A percentile compares a stretch with the other conserved stretches of the same genome.
Conservation (phyloP, 192 early-diverging fungal species). For the Haplosporangium gracile region DNA sequence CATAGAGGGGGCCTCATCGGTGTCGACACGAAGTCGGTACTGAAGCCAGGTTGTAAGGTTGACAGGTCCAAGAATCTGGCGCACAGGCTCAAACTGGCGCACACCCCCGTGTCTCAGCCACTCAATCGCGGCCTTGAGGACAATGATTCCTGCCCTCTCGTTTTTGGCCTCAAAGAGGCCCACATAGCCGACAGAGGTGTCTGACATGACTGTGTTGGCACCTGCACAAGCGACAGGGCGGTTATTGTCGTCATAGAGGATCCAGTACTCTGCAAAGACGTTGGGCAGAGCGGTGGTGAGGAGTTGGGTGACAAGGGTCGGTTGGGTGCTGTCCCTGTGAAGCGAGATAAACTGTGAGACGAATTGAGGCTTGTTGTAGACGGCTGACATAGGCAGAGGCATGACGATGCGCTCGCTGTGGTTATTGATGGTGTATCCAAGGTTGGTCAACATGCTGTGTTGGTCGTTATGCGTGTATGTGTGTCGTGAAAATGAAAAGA, state of each 20-base stretch:
- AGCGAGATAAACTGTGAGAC: constrained; percentile 43
- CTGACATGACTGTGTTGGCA: constrained; percentile 48
- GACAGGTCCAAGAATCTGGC: constrained; percentile 53
- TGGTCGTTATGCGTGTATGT: neutral
- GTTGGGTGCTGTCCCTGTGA: constrained; percentile 38
- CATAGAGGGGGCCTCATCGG: constrained; percentile 25
- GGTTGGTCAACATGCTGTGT: constrained; percentile 38
- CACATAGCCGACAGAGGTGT: constrained; percentile 39
- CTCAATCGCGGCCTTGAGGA: constrained; percentile 36
- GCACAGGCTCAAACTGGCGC: constrained; percentile 39
- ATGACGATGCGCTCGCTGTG: constrained; percentile 4
- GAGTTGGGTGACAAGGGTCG: constrained; percentile 30
- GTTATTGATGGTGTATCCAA: constrained; percentile 15
- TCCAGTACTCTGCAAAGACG: constrained; percentile 38
- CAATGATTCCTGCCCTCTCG: constrained; percentile 27
- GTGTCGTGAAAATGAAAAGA: neutral
- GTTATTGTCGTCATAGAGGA: constrained; percentile 40
- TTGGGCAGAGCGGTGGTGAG: constrained; percentile 11
- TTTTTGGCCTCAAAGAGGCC: constrained; percentile 49
- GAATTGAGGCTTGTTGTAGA: constrained; percentile 49
- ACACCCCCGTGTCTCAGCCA: constrained; percentile 35
- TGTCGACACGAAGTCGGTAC: constrained; percentile 46
- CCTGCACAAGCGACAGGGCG: constrained; percentile 41
- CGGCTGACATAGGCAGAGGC: constrained; percentile 43
- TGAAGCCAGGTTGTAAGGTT: constrained; percentile 54